Conservation (phyloP, 495 filamentous ascomycete genomes). For the Glarea lozoyensis region DNA sequence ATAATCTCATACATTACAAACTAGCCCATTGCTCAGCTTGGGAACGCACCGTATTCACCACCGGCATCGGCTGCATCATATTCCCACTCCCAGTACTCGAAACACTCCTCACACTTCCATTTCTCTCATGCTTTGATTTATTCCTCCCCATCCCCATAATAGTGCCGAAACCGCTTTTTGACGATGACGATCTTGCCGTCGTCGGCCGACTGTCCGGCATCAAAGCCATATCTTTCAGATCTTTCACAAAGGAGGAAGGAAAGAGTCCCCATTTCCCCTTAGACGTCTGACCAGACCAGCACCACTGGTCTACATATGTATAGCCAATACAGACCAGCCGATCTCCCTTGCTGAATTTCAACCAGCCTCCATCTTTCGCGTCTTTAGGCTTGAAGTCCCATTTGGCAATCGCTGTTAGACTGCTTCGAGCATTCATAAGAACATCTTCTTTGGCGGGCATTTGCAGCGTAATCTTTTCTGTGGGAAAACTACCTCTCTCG, state of each 20-base stretch:
- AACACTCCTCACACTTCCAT: neutral
- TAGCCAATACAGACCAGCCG: slow-evolving; percentile 30
- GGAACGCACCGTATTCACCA: too few relatives aligned
- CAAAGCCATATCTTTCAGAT: slow-evolving; percentile 3
- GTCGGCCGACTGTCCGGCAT: neutral
- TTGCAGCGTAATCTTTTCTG: slow-evolving; percentile 27
- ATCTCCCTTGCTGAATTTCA: slow-evolving; percentile 34
- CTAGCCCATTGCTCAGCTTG: too few relatives aligned
- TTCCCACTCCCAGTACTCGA: neutral
- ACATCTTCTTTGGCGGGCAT: slow-evolving; percentile 26
- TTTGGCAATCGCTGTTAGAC: slow-evolving; percentile 27
- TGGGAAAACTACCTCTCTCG: slow-evolving; percentile 30
- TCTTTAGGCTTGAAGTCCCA: slow-evolving; percentile 39
- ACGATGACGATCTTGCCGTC: neutral
- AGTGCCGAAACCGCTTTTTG: neutral
- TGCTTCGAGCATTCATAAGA: slow-evolving; percentile 26
- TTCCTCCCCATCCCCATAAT: neutral
- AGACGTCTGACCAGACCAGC: slow-evolving; percentile 34
- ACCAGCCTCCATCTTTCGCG: slow-evolving; percentile 27
- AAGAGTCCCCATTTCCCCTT: slow-evolving; percentile 36
- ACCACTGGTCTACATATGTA: slow-evolving; percentile 30
- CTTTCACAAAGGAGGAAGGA: slow-evolving; percentile 23
- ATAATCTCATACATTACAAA: too few relatives aligned
- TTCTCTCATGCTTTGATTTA: neutral
- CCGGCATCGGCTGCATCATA: too few relatives aligned